phyloP scores from a whole-genome alignment of 257 asterid species.

The Plantago elongata region DNA sequence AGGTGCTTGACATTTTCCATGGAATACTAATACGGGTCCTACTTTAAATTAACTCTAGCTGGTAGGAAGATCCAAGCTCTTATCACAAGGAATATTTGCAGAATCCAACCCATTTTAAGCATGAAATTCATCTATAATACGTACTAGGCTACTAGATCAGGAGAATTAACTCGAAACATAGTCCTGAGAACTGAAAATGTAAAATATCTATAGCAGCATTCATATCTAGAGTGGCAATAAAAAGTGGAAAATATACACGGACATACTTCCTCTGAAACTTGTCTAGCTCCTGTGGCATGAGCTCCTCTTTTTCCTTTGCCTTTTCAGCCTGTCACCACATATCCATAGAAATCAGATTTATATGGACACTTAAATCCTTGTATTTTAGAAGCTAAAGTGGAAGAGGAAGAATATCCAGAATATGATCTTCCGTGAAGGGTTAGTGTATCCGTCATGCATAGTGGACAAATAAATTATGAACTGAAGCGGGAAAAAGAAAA shows the following conservation, averaged over 20 bases:
- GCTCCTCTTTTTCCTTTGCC: slow-evolving; percentile 75
- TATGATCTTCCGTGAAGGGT: slow-evolving; percentile 7
- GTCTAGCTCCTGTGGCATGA: slow-evolving; percentile 54
- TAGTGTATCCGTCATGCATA: slow-evolving; percentile 5
- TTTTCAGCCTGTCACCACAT: slow-evolving; percentile 67
- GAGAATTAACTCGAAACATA: background rate
- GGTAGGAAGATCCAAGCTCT: slow-evolving; percentile 2
- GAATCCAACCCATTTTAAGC: slow-evolving; percentile 2
- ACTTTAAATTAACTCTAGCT: background rate
- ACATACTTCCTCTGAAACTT: slow-evolving; percentile 56
- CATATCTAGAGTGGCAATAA: slow-evolving; percentile 9
- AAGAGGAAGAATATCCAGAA: slow-evolving; percentile 10
- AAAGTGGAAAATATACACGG: slow-evolving; percentile 2
- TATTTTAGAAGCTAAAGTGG: slow-evolving; percentile 9
- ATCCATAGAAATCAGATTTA: slow-evolving; percentile 8
- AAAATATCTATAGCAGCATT: slow-evolving; percentile 2
- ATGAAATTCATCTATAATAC: background rate
- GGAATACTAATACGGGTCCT: background rate
- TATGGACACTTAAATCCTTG: background rate
- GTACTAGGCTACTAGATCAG: background rate
- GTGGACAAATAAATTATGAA: slow-evolving; percentile 1
- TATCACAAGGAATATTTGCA: background rate
- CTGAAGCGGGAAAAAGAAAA: background rate
- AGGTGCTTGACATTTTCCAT: background rate
- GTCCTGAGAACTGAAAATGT: background rate